These are phyloP conservation scores for Chlamydomonas asymmetrica DNA, from an alignment of 139 green algal species.

Conservation along the genomic window DNA sequence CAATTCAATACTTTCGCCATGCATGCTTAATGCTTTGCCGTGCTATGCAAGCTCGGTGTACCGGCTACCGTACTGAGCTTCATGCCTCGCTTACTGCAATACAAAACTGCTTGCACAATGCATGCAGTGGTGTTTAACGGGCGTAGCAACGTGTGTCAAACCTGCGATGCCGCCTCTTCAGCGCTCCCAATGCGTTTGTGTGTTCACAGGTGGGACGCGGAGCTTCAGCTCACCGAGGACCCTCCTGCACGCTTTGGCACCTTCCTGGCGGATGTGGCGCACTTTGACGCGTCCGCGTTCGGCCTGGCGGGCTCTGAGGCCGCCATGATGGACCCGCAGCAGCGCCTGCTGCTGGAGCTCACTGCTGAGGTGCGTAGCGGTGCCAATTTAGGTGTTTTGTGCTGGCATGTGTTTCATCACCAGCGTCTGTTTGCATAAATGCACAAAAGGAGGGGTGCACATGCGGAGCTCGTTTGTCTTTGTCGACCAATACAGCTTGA, in stretches of 20 bases:
- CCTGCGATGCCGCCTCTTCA: no score
- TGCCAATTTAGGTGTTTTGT: no score
- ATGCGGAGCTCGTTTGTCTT: neutral
- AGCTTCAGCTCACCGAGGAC: slow-evolving; percentile 34
- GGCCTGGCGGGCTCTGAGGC: slow-evolving; percentile 70
- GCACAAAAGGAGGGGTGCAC: neutral
- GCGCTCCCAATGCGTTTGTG: no score
- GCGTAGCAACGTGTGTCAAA: no score
- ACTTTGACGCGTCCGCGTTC: slow-evolving; percentile 74
- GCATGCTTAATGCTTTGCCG: no score
- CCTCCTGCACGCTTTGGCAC: slow-evolving; percentile 59
- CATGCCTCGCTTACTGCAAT: no score
- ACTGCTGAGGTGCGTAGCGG: slow-evolving; percentile 26
- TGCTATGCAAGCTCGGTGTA: no score
- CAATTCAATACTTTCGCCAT: no score
- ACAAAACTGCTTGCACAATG: no score
- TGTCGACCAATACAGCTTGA: no score
- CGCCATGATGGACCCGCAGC: slow-evolving; percentile 83
- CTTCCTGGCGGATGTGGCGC: slow-evolving; percentile 45
- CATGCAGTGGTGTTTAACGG: neutral
- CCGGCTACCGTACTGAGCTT: no score
- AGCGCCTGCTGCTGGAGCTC: slow-evolving; percentile 81
- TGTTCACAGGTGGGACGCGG: slow-evolving; percentile 52
- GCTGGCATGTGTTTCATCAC: no score
- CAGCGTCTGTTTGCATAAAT: neutral